Base-by-base conservation (phyloP, 768 basidiomycete genomes). In the Piloderma croceum region DNA sequence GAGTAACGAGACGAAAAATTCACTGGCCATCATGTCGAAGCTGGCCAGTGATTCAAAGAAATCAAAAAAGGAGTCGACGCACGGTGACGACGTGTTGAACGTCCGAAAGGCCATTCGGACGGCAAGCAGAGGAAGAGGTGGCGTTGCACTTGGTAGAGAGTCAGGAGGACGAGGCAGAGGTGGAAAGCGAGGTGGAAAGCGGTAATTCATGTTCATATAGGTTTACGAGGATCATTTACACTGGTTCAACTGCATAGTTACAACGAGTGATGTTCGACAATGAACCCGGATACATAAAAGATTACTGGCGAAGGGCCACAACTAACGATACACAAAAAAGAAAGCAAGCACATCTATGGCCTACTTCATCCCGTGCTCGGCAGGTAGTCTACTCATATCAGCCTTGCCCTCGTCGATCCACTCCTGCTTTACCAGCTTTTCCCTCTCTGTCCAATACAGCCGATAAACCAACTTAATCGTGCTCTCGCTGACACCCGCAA, bases 401-500 rank as follows among this genome's bases (percentile, higher is more conserved):
- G 81, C 85, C 63, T 77, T 83, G 34, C 83, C 86, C 4, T 83
- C 79, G 41, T 85, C 82, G 47, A 91, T 74, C 87, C 88, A 90
- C 55, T 90, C 79, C 55, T 84, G 70, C 64, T 88, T 88, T 38
- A 90, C 83, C 64, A 92, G 51, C 68, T 79, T 83, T 57, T 83
- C 81, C 67, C 67, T 81, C 35, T 81, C 82, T 7, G 63, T 59
- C 53, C 80, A 86, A 58, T 90, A 88, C 52, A 87, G 57, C 48
- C 81, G 72, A 61, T 93, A 92, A 42, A 90, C 87, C 62, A 91
- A 63, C 65, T 89, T 89, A 58, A 97, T 92, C 36, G 96, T 98
- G 37, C 89, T 83, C 59, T 98, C 94, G 57, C 90, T 92, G 15
- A 97, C 91, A 7, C 92, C 91, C 3, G 90, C 93, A 9, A 97